A percentile compares a stretch with the other conserved stretches of the same genome.
phyloP scores from a whole-genome alignment of 352 stramenopile species.

The Peronosclerospora sorghi region DNA sequence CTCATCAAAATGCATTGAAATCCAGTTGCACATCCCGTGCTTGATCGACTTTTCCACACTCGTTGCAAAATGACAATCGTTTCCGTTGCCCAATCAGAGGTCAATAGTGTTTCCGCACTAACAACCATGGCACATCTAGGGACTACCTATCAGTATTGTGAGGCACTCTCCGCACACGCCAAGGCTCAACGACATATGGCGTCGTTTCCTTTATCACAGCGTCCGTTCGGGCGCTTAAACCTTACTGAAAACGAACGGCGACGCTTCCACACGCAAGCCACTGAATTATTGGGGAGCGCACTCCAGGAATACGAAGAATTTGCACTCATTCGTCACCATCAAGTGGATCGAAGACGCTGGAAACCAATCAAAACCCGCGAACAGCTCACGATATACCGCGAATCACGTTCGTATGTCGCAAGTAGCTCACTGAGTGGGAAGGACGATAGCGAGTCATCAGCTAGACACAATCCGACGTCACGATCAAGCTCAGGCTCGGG shows the following conservation, averaged over 20 bases:
- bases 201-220: conserved; percentile 16
- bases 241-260: conserved; percentile 17
- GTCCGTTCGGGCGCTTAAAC: conserved; percentile 20
- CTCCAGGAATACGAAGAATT: conserved; percentile 28
- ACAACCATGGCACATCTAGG: conserved; percentile 17
- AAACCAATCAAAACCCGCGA: conserved; percentile 23
- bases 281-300: conserved; percentile 16
- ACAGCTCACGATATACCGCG: conserved; percentile 22
- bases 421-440: conserved; percentile 13
- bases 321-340: conserved; percentile 17
- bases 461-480: conserved; percentile 1
- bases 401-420: conserved; percentile 15
- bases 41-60: too few relatives aligned
- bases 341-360: conserved; percentile 26
- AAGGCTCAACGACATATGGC: conserved; percentile 12
- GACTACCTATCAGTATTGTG: conserved; percentile 6
- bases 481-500: conserved; percentile 14
- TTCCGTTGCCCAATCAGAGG: too few relatives aligned
- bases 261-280: conserved; percentile 24
- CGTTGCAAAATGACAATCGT: too few relatives aligned
- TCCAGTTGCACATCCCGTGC: too few relatives aligned
- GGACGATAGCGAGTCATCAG: conserved; percentile 8
- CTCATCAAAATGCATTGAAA: too few relatives aligned
- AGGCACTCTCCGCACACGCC: conserved; percentile 6
- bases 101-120: too few relatives aligned